Base-by-base conservation (phyloP, 305 asterid genomes). In the Solanum hybrid region DNA sequence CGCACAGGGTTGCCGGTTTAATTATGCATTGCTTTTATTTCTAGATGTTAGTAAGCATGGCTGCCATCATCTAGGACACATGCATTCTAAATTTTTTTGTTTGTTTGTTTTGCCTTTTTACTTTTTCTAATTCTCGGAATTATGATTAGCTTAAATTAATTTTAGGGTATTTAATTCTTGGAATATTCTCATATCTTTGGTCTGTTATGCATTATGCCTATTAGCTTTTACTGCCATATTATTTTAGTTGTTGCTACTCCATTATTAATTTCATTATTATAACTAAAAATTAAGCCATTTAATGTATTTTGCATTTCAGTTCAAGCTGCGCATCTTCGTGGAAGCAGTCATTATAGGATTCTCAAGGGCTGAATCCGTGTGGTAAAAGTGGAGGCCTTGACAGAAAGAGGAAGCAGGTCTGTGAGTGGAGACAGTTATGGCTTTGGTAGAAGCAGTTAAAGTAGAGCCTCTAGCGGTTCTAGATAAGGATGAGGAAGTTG, bases 321-420 rank as follows among this genome's bases (percentile, higher is more conserved):
- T 93, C 81, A 94, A 96, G 95, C 89, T 88, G 75, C 46, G 91
- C 79, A 75, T 29, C 79, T 75, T 75, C 10, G 79, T 75, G 79
- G 77, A 71, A 71, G 77, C 34, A 71, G 77, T 71, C 34, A 24
- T 71, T 26, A 24, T 69, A 26, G 76, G 76, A 69, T 69, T 31
- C 76, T 12, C 32, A 26, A 69, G 17, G 76, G 76, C 76, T 69
- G 76, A 69, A 24, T 71, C 76, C 16, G 34, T 26, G 77, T 11
- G 32, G 32, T 71, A 69, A 69, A 69, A 69, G 76, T 24, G 5
- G 76, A 69, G 31, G 75, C 75, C 14, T n/a, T 66, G 75, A 66
- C 73, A 66, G 73, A 66, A 60, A 60, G 26, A n/a, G 73, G 7
- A 66, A 66, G 29, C 29, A 66, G 76, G 76, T 69, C 76, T 69